Evolutionary conservation across 2,329 filamentous ascomycete genomes (phyloP).

Genomic region (Fusarium redolens): DNA sequence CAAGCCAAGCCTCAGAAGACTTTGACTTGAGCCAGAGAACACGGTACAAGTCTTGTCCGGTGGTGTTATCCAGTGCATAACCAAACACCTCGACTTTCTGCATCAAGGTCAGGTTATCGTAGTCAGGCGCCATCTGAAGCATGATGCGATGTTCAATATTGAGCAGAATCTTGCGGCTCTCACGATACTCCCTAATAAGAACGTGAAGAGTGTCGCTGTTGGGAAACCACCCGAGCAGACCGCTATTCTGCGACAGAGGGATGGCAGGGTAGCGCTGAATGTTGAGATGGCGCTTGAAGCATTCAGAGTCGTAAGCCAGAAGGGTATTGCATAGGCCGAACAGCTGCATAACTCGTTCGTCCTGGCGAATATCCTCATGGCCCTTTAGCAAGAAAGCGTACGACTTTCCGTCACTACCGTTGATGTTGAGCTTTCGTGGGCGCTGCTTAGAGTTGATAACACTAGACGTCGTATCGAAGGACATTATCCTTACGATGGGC

Average conservation of each 20-base stretch:
- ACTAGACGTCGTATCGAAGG: constrained; percentile 88
- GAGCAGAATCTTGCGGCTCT: constrained; percentile 94
- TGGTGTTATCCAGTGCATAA: constrained; percentile 98
- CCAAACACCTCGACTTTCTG: constrained; percentile 99
- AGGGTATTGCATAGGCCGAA: constrained; percentile 98
- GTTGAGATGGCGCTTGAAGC: constrained; percentile 95
- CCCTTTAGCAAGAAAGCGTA: constrained; percentile 96
- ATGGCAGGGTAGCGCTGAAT: constrained; percentile 97
- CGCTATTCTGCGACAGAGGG: constrained; percentile 94
- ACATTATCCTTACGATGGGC: constrained; percentile 84
- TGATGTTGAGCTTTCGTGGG: constrained; percentile 87
- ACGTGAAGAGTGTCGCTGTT: constrained; percentile 98
- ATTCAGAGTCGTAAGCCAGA: constrained; percentile 91
- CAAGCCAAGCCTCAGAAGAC: constrained; percentile 97
- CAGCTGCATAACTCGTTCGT: constrained; percentile 99
- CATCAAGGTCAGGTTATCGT: constrained; percentile 98
- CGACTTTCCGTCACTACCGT: constrained; percentile 86
- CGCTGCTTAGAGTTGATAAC: constrained; percentile 98
- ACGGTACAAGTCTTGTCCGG: constrained; percentile 96
- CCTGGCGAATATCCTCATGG: constrained; percentile 99
- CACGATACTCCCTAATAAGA: constrained; percentile 95
- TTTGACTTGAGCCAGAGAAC: constrained; percentile 99
- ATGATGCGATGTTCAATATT: constrained; percentile 99
- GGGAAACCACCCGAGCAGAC: constrained; percentile 93
- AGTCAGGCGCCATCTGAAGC: constrained; percentile 99